phyloP scores from a whole-genome alignment of 352 stramenopile species.

The Pythium utonaiense region DNA sequence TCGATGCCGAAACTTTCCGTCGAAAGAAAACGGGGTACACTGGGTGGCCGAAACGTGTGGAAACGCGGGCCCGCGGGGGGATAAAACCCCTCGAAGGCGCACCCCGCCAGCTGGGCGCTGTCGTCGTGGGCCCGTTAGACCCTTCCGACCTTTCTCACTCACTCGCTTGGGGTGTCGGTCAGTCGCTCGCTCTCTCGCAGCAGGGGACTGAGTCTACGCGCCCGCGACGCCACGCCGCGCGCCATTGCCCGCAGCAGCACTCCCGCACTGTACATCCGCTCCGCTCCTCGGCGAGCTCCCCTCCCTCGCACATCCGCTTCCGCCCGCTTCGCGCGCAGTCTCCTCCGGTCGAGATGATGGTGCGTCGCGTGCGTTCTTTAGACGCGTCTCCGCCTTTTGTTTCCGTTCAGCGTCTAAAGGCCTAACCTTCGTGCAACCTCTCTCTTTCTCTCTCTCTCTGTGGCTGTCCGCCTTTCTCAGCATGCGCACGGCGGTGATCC shows the following conservation, averaged over 20 bases:
- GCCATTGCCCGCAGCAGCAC: background rate
- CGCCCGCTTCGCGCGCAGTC: background rate
- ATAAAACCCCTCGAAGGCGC: background rate
- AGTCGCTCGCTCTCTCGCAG: background rate
- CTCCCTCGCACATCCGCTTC: too few species aligned
- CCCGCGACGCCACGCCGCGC: background rate
- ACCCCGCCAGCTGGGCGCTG: background rate
- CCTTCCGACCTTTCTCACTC: constrained; percentile 2
- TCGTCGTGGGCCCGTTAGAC: constrained; percentile 1
- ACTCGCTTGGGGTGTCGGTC: background rate
- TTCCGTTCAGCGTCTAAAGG: background rate
- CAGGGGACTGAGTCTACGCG: background rate
- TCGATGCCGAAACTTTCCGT: background rate
- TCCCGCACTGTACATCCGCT: background rate
- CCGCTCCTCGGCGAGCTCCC: background rate
- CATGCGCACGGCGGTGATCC: constrained; percentile 40
- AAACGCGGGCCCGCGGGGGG: background rate
- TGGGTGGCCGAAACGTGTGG: background rate
- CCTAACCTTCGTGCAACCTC: constrained; percentile 17
- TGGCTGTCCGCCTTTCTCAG: background rate
- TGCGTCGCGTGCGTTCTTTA: too few species aligned
- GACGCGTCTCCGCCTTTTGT: background rate
- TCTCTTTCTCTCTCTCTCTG: background rate
- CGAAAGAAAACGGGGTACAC: background rate
- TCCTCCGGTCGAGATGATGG: background rate